Base-by-base conservation (phyloP, 1,284 basidiomycete species). In the Pyrrhoderma lamaoense region DNA sequence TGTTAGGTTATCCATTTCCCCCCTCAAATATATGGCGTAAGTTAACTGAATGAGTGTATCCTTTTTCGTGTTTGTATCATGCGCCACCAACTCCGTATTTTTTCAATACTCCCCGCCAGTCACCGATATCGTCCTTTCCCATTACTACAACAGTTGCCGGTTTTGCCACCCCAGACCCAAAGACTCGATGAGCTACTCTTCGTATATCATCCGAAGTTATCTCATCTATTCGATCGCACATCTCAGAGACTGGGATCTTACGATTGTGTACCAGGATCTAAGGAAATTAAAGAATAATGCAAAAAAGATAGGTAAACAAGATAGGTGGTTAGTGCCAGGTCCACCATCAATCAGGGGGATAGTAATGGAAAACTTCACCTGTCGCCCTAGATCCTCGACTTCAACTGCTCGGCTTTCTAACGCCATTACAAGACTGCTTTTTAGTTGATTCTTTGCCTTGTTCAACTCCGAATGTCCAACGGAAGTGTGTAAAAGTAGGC, bases 381-480 rank as follows among this genome's bases (percentile, higher is more conserved):
- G 85, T 59, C 88, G 74, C 31, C 89, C 89, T 13, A 91, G 73
- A 69, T 93, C 92, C 66, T 95, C 93, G 1, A 94, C 91, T 62
- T 93, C 91, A 2, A 97, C 84, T 21, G 90, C 74, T 36, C 91
- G 73, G 62, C 90, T 93, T 72, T 99, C 95, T 42, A 98, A 71
- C 3, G 93, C 91, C 95, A 98, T 98, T 70, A 95, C 89, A 58
- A 99, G 70, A 55, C 85, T 89, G 42, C 85, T 89, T 71, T 94
- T 94, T 56, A 99, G 79, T 74, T 98, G 95, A 65, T 98, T 98
- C 74, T 93, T 94, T 36, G 95, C 95, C 47, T 95, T 76, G 49
- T 70, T 72, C 34, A 98, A 77, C 67, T 99, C 95, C 5, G 64
- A 66, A 37, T 73, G 66, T 1, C 82, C 81, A 21, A 93, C 77